Conservation (phyloP, 1,284 basidiomycete genomes). For the Pterulicium gracile region DNA sequence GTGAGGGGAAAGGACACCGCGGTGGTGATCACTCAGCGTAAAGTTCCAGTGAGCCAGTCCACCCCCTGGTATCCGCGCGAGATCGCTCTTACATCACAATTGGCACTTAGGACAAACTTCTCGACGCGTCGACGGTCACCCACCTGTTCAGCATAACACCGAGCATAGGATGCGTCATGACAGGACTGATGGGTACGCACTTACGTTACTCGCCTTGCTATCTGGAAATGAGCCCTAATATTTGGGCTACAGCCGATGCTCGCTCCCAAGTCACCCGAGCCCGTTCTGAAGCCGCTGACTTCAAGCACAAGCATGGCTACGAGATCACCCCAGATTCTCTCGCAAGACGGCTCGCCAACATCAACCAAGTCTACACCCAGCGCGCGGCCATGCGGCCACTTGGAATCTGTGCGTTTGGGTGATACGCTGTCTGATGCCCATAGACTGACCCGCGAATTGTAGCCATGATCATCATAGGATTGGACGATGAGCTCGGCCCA, state of each 20-base stretch:
- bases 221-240: slow-evolving; percentile 9
- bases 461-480: slow-evolving; percentile 97
- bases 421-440: slow-evolving; percentile 3
- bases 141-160: slow-evolving; percentile 96
- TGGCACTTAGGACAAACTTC: slow-evolving; percentile 79
- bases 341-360: slow-evolving; percentile 90
- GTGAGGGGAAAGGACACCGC: slow-evolving; percentile 91
- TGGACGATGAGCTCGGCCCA: slow-evolving; percentile 83
- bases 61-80: slow-evolving; percentile 18
- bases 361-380: slow-evolving; percentile 99
- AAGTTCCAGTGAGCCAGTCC: slow-evolving; percentile 77
- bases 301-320: slow-evolving; percentile 96
- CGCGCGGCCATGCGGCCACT: slow-evolving; percentile 95
- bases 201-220: neutral
- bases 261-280: slow-evolving; percentile 86
- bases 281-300: slow-evolving; percentile 85
- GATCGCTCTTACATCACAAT: slow-evolving; percentile 2
- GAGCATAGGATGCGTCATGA: slow-evolving; percentile 96
- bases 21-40: slow-evolving; percentile 96
- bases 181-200: slow-evolving; percentile 78
- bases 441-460: slow-evolving; percentile 7
- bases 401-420: slow-evolving; percentile 69
- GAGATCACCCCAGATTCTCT: slow-evolving; percentile 95
- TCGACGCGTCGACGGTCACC: slow-evolving; percentile 91
- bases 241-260: slow-evolving; percentile 65